These are phyloP conservation scores for Peronospora farinosa DNA, from an alignment of 352 stramenopile species.

Conservation along the genomic window DNA sequence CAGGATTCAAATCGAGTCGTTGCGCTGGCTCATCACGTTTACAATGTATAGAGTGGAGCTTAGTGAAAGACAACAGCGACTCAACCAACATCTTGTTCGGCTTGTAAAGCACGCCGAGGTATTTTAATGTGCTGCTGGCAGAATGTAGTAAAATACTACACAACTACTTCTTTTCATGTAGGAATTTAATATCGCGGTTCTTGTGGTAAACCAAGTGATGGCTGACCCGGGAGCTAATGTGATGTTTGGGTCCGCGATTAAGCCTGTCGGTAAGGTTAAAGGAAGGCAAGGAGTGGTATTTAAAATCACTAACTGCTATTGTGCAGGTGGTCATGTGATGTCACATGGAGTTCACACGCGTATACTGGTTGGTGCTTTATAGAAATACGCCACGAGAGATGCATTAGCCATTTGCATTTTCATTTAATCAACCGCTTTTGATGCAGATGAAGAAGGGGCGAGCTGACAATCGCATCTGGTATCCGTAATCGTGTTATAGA, in stretches of 20 bases:
- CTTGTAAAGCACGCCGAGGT: constrained; percentile 78
- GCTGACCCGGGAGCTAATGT: constrained; percentile 75
- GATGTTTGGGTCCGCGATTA: constrained; percentile 82
- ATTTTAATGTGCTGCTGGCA: not conserved
- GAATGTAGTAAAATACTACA: not conserved
- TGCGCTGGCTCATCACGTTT: not conserved
- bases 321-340: constrained; percentile 84
- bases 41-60: constrained; percentile 35
- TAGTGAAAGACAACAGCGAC: constrained; percentile 81
- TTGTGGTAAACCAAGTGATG: constrained; percentile 91
- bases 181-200: constrained; percentile 91
- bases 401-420: not conserved
- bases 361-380: constrained; percentile 51
- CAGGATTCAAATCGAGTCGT: too few relatives aligned
- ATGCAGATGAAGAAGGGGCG: constrained; percentile 87
- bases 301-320: not conserved
- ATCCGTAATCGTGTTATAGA: constrained; percentile 4
- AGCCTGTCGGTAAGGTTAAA: constrained; percentile 60
- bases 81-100: constrained; percentile 85
- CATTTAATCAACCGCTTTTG: constrained; percentile 1
- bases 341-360: constrained; percentile 96
- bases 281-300: not conserved
- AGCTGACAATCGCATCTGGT: constrained; percentile 86
- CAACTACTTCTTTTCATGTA: constrained; percentile 20
- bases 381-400: constrained; percentile 1